Evolutionary conservation across 1,284 basidiomycete species (phyloP).

Genomic region (Ganoderma leucocontextum): DNA sequence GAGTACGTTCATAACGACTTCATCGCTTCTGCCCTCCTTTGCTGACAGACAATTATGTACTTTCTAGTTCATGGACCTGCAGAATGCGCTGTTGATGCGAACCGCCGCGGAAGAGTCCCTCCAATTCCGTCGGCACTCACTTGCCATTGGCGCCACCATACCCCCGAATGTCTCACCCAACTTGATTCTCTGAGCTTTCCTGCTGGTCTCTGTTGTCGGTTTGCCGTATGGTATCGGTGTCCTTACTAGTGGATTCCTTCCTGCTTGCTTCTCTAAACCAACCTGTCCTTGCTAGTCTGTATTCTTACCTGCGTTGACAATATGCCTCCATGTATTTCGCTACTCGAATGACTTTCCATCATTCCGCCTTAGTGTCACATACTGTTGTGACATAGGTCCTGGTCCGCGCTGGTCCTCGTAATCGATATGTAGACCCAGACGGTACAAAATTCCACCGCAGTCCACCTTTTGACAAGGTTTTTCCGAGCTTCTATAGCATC

Average conservation of each 20-base stretch:
- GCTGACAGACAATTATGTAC: not conserved
- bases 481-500: not conserved
- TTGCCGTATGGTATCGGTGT: not conserved
- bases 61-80: conserved; percentile 40
- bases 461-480: not conserved
- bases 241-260: not conserved
- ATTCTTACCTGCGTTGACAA: not conserved
- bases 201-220: not conserved
- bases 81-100: conserved; percentile 31
- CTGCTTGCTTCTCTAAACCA: too few relatives aligned
- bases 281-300: not conserved
- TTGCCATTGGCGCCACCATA: conserved; percentile 25
- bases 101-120: conserved; percentile 23
- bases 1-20: conserved; percentile 47
- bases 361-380: not conserved
- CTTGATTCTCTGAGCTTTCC: not conserved
- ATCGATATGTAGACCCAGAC: too few relatives aligned
- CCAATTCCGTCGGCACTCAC: conserved; percentile 30
- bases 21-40: not conserved
- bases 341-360: not conserved
- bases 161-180: conserved; percentile 13
- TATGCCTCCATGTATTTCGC: not conserved
- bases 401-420: too few relatives aligned
- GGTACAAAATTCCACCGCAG: not conserved
- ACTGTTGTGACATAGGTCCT: not conserved